phyloP scores from a whole-genome alignment of 129 eudicot genomes.

The Helianthus tuberosus region DNA sequence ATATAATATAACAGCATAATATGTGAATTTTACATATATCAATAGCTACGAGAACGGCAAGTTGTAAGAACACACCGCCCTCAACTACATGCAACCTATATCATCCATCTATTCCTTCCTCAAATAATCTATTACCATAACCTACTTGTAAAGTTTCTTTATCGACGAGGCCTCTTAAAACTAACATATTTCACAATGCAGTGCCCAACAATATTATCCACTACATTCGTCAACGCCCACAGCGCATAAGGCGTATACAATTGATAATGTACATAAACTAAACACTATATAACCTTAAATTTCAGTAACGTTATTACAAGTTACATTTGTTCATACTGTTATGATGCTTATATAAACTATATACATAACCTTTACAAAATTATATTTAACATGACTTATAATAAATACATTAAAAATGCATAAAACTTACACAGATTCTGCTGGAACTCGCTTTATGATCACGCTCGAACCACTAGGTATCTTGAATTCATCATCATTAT shows the following conservation, averaged over 20 bases:
- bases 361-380: too few species aligned
- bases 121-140: neutral
- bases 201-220: neutral
- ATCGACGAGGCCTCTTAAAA: neutral
- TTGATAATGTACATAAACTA: neutral
- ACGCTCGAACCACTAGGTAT: conserved; percentile 84
- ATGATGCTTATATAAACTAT: too few species aligned
- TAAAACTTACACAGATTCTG: conserved; percentile 59
- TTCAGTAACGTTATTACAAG: neutral
- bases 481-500: conserved; percentile 50
- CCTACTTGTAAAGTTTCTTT: conserved; percentile 1
- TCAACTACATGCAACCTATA: neutral
- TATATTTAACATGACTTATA: too few species aligned
- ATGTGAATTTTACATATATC: neutral
- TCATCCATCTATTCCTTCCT: neutral
- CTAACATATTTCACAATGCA: neutral
- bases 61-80: neutral
- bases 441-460: conserved; percentile 86
- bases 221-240: neutral
- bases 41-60: neutral
- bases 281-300: neutral
- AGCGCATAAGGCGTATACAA: neutral
- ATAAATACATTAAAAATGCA: neutral
- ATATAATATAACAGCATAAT: neutral
- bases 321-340: conserved; percentile 1